Percentiles rank a stretch among this genome's conserved stretches.
These are phyloP conservation scores for Calonectria hawksworthii DNA, from an alignment of 2,329 filamentous ascomycete species.

Conservation along the genomic window DNA sequence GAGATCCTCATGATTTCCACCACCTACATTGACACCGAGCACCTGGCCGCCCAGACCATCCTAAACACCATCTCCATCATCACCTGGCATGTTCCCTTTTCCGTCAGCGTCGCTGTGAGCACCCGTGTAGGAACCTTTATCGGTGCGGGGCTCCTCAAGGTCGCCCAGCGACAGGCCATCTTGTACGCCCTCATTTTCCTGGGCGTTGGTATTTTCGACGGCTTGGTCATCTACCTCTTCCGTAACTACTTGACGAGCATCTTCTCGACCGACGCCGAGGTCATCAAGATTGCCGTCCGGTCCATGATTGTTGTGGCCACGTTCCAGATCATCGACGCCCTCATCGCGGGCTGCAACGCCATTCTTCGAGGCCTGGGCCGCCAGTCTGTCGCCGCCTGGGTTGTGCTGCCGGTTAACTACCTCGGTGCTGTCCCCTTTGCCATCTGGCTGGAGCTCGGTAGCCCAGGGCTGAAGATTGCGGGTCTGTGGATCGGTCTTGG, in stretches of 20 bases:
- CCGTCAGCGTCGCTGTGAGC: constrained; percentile 57
- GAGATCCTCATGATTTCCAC: constrained; percentile 61
- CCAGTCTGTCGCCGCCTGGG: constrained; percentile 54
- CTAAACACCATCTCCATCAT: constrained; percentile 57
- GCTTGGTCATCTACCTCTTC: constrained; percentile 37
- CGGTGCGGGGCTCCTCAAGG: constrained; percentile 51
- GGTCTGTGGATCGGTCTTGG: constrained; percentile 44
- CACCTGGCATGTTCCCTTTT: constrained; percentile 60
- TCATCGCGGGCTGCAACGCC: constrained; percentile 51
- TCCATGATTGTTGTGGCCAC: constrained; percentile 17
- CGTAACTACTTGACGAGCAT: constrained; percentile 16
- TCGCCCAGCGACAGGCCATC: constrained; percentile 49
- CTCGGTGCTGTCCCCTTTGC: constrained; percentile 55
- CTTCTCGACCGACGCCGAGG: constrained; percentile 19
- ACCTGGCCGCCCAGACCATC: constrained; percentile 59
- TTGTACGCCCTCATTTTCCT: constrained; percentile 52
- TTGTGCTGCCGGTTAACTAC: constrained; percentile 55
- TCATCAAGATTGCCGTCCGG: constrained; percentile 8
- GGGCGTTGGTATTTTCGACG: constrained; percentile 51
- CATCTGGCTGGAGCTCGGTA: constrained; percentile 55
- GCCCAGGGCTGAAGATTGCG: constrained; percentile 36
- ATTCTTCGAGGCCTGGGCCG: constrained; percentile 55
- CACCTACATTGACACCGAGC: constrained; percentile 58
- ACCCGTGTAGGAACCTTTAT: constrained; percentile 59
- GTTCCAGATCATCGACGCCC: constrained; percentile 31